Percentiles rank a stretch among this genome's conserved stretches.
These are phyloP conservation scores for Nannizzia gypsea DNA, from an alignment of 2,329 filamentous ascomycete genomes.

Conservation along the genomic window DNA sequence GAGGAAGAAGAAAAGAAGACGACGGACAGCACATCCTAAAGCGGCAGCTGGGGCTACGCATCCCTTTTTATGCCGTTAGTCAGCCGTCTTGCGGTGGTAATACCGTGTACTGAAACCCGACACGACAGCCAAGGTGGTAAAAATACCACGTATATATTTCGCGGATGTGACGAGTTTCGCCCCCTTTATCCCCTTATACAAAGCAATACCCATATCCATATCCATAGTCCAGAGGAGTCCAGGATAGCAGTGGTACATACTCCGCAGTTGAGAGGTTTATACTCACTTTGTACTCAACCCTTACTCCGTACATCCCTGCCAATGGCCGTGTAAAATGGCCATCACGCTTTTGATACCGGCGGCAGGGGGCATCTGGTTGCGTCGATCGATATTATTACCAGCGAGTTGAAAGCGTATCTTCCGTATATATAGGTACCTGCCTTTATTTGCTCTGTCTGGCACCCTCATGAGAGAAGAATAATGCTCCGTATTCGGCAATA, in stretches of 20 bases:
- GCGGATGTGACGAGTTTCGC: neutral
- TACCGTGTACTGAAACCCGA: neutral
- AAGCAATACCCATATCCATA: no score
- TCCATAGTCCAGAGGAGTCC: no score
- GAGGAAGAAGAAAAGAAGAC: neutral
- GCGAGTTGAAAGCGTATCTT: neutral
- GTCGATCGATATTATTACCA: neutral
- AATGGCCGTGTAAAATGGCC: no score
- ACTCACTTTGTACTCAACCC: no score
- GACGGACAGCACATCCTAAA: neutral
- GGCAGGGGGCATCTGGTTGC: neutral
- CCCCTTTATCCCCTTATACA: neutral
- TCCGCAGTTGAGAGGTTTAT: no score
- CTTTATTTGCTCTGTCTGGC: neutral
- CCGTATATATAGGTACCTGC: no score
- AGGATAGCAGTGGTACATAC: no score
- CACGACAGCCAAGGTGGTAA: neutral
- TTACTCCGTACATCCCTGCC: no score
- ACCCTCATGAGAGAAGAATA: neutral
- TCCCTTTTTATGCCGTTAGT: neutral
- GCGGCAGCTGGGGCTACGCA: neutral
- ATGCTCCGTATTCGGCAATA: slow-evolving; percentile 1
- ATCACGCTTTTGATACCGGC: neutral
- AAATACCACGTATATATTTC: slow-evolving; percentile 2
- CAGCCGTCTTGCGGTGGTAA: neutral